These are phyloP conservation scores for Chytriomyces confervae DNA, from an alignment of 192 early-diverging fungal genomes.

Conservation along the genomic window DNA sequence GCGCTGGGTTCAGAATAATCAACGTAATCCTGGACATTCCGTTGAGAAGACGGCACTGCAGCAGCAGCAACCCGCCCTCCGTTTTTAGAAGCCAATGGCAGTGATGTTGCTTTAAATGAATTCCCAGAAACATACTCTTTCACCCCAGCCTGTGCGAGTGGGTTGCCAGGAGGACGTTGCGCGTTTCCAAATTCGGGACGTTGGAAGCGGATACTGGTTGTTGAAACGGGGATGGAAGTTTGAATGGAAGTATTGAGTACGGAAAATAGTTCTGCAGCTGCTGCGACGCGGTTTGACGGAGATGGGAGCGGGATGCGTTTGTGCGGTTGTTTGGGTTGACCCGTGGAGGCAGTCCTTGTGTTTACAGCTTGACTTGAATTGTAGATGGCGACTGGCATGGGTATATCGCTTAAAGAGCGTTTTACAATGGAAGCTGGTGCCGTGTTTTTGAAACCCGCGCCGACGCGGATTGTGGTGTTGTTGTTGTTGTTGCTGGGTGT, in stretches of 20 bases:
- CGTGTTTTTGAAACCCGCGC: neutral
- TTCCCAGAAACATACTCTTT: too few species aligned
- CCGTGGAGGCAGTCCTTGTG: neutral
- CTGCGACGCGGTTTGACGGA: neutral
- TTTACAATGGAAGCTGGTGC: neutral
- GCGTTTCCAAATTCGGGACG: neutral
- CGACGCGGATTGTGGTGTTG: neutral
- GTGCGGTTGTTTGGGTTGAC: neutral
- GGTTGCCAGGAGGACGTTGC: too few species aligned
- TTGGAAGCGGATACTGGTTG: neutral
- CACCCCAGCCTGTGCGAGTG: too few species aligned
- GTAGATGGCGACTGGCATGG: neutral
- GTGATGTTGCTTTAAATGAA: too few species aligned
- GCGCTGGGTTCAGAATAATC: neutral
- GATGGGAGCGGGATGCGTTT: neutral
- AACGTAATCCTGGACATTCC: neutral
- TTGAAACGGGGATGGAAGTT: neutral
- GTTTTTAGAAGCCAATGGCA: too few species aligned
- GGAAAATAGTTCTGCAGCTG: neutral
- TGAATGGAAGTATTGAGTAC: neutral
- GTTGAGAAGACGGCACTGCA: too few species aligned
- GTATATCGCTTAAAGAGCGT: slow-evolving; percentile 24
- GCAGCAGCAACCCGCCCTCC: too few species aligned
- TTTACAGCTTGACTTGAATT: neutral
- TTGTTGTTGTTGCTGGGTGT: neutral